A percentile compares a stretch with the other conserved stretches of the same genome.
phyloP scores from a whole-genome alignment of 768 basidiomycete genomes.

The Leucocoprinus leucothites region DNA sequence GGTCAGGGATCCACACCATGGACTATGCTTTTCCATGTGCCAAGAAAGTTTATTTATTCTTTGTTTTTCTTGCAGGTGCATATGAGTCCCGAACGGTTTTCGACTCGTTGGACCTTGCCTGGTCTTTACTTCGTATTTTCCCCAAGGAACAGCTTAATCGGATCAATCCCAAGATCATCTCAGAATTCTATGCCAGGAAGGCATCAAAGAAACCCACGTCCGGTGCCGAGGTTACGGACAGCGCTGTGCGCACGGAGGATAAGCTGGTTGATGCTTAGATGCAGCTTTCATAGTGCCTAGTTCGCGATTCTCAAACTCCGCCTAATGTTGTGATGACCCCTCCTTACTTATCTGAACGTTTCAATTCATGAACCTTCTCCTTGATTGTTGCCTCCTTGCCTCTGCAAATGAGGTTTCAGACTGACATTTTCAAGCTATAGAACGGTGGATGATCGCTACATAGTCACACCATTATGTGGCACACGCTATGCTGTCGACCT shows the following conservation, averaged over 20 bases:
- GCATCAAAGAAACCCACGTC: slow-evolving; percentile 58
- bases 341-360: not conserved
- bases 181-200: slow-evolving; percentile 91
- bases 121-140: slow-evolving; percentile 96
- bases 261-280: slow-evolving; percentile 59
- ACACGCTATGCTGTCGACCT: not conserved
- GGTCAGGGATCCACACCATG: slow-evolving; percentile 41
- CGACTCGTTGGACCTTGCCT: slow-evolving; percentile 95
- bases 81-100: slow-evolving; percentile 97
- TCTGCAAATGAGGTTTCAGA: too few species aligned
- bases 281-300: slow-evolving; percentile 12
- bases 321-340: not conserved
- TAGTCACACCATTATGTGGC: too few species aligned
- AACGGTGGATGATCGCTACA: too few species aligned
- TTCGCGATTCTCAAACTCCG: not conserved
- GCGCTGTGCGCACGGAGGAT: slow-evolving; percentile 23
- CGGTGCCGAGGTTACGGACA: slow-evolving; percentile 42
- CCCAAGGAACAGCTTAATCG: slow-evolving; percentile 98
- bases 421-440: too few species aligned
- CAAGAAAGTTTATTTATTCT: slow-evolving; percentile 3
- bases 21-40: slow-evolving; percentile 1
- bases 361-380: not conserved
- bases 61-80: slow-evolving; percentile 49
- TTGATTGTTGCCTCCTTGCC: too few species aligned
- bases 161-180: slow-evolving; percentile 94